A percentile compares a stretch with the other conserved stretches of the same genome.
Conservation (phyloP, 306 rosid genomes). For the Malus fusca region DNA sequence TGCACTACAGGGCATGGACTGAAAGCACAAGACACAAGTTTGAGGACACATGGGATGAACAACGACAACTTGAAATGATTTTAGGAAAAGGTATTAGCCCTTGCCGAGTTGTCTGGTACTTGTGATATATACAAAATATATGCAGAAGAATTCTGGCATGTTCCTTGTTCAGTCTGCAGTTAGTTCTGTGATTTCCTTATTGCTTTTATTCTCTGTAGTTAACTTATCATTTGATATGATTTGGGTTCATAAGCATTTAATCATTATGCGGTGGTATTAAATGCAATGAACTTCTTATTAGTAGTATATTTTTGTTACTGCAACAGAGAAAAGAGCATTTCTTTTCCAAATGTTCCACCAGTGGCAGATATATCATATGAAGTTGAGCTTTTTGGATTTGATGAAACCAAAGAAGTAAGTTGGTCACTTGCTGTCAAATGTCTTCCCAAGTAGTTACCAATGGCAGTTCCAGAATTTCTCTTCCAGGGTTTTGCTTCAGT, state of each 20-base stretch:
- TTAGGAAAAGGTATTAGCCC: slow-evolving; percentile 67
- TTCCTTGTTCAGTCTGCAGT: background rate
- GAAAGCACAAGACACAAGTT: slow-evolving; percentile 76
- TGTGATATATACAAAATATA: background rate
- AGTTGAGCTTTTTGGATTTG: too few species aligned
- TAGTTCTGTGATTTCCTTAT: background rate
- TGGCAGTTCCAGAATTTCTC: background rate
- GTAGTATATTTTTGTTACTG: slow-evolving; percentile 14
- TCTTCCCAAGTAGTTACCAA: background rate
- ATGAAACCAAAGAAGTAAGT: too few species aligned
- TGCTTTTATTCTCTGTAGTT: background rate
- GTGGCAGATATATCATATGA: too few species aligned
- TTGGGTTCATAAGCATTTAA: slow-evolving; percentile 1
- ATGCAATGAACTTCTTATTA: background rate
- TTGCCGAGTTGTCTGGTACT: background rate
- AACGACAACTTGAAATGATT: slow-evolving; percentile 65
- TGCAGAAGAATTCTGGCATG: background rate
- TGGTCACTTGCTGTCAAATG: background rate
- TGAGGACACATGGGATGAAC: slow-evolving; percentile 93
- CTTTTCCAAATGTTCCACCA: slow-evolving; percentile 38
- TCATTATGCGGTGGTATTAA: background rate
- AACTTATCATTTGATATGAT: background rate
- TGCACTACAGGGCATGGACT: slow-evolving; percentile 91
- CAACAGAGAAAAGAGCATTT: slow-evolving; percentile 77
- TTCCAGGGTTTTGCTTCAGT: slow-evolving; percentile 5